A percentile compares a stretch with the other conserved stretches of the same genome.
Conservation (phyloP, 345 rosid species). For the Gossypium raimondii region DNA sequence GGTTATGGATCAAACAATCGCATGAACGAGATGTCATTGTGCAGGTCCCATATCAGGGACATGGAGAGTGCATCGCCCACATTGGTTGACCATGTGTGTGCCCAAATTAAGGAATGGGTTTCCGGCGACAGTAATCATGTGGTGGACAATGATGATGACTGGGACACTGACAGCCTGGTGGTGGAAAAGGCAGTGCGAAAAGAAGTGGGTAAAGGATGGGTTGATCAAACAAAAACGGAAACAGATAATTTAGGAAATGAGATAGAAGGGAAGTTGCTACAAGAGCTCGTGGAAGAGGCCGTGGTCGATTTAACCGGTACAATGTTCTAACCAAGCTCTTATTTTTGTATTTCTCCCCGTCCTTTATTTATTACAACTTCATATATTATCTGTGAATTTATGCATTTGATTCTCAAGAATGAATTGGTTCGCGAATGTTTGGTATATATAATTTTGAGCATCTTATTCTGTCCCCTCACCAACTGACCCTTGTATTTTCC, state of each 20-base stretch:
- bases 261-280: conserved; percentile 58
- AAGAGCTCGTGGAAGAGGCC: conserved; percentile 78
- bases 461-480: not conserved
- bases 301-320: conserved; percentile 48
- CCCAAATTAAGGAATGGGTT: conserved; percentile 61
- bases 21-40: conserved; percentile 21
- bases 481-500: not conserved
- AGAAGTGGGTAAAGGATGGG: conserved; percentile 79
- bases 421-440: conserved; percentile 12
- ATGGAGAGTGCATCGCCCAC: conserved; percentile 21
- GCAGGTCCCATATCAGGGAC: conserved; percentile 16
- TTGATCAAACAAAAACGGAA: conserved; percentile 43
- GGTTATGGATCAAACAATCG: conserved; percentile 30
- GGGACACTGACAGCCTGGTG: conserved; percentile 54
- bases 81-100: conserved; percentile 64
- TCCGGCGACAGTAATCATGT: conserved; percentile 28
- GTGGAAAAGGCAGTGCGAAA: conserved; percentile 62
- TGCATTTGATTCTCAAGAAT: conserved; percentile 25
- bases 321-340: conserved; percentile 15
- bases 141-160: conserved; percentile 29
- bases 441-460: not conserved
- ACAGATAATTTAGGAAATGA: conserved; percentile 46
- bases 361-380: conserved; percentile 8
- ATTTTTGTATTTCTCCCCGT: not conserved
- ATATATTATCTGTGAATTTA: conserved; percentile 16